Base-by-base conservation (phyloP, 345 rosid species). In the Ricinus communis region DNA sequence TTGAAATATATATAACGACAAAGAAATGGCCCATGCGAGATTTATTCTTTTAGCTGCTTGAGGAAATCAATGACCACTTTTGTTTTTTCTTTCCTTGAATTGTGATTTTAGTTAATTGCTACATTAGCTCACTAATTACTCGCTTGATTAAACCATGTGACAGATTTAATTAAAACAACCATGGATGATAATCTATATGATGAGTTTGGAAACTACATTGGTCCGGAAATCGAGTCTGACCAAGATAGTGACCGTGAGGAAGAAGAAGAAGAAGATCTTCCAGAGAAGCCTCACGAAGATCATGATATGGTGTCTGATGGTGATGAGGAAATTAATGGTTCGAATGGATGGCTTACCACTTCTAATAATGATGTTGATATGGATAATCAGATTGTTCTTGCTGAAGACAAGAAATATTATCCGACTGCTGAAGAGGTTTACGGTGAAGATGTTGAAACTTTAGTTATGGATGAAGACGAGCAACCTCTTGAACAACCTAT, bases 361-460 rank as follows among this genome's bases (percentile, higher is more conserved):
- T n/a, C 96, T 0, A 69, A 87, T 19, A 76, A 79, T 62, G 99
- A 95, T 64, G 86, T 95, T 49, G 97, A 95, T 74, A 87, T 90
- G 90, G 98, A 92, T 38, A 95, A 86, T 66, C 99, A 95, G 81
- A 85, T 95, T 43, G 96, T 95, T 31, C 99, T 92, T 40, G 97
- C 98, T 8, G 99, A 92, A 86, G 98, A 92, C 66, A 92, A 92
- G 84, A 95, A 95, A 74, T 95, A 92, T 65, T 95, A 95, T 61
- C 98, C 99, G 1, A 92, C 99, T 4, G 99, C 99, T 2, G 98
- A 95, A 74, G 99, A 95, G 82, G 99, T 95, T 41, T 95, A 89
- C 56, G 99, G 98, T 1, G 97, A 89, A 64, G 99, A 86, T 80
- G 97, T 95, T 16, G 98, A 92, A 83, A 84, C 98, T 5, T 71